Evolutionary conservation across 2,329 filamentous ascomycete species (phyloP).

Genomic region (Microsporum canis): DNA sequence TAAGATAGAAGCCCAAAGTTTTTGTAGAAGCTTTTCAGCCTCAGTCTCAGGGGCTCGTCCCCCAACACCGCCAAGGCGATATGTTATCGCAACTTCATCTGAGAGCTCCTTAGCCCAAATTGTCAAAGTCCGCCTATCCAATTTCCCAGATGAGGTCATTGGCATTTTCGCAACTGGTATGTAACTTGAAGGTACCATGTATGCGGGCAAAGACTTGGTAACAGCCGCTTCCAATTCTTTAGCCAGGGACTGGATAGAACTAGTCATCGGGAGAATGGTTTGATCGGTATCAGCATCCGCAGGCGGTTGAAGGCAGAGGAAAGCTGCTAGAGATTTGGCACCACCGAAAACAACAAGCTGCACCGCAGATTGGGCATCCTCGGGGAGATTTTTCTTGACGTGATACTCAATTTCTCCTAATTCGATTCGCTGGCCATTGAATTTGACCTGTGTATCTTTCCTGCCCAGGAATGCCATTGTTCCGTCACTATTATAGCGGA

Average conservation of each 20-base stretch:
- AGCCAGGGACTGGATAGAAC: constrained; percentile 36
- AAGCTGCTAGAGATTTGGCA: constrained; percentile 59
- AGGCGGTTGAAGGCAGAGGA: constrained; percentile 19
- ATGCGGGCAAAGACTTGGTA: constrained; percentile 49
- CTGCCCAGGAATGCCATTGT: constrained; percentile 71
- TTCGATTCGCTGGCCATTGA: constrained; percentile 90
- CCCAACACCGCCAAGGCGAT: constrained; percentile 10
- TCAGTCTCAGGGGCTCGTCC: constrained; percentile 19
- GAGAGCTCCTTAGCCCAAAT: constrained; percentile 11
- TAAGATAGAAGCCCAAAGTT: constrained; percentile 32
- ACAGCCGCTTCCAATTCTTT: constrained; percentile 31
- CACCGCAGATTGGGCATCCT: constrained; percentile 46
- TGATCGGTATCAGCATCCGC: constrained; percentile 16
- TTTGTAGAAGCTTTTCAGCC: constrained; percentile 22
- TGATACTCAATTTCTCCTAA: constrained; percentile 85
- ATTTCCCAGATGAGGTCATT: constrained; percentile 62
- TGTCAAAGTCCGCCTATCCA: constrained; percentile 49
- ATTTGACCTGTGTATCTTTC: constrained; percentile 83
- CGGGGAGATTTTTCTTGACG: constrained; percentile 54
- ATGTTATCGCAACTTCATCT: constrained; percentile 9
- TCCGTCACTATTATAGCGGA: constrained; percentile 58
- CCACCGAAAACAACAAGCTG: constrained; percentile 74
- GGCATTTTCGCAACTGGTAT: constrained; percentile 61
- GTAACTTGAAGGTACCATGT: constrained; percentile 69
- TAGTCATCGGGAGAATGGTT: constrained; percentile 29